These are phyloP conservation scores for Aureobasidium lini DNA, from an alignment of 2,329 filamentous ascomycete genomes.

Conservation along the genomic window DNA sequence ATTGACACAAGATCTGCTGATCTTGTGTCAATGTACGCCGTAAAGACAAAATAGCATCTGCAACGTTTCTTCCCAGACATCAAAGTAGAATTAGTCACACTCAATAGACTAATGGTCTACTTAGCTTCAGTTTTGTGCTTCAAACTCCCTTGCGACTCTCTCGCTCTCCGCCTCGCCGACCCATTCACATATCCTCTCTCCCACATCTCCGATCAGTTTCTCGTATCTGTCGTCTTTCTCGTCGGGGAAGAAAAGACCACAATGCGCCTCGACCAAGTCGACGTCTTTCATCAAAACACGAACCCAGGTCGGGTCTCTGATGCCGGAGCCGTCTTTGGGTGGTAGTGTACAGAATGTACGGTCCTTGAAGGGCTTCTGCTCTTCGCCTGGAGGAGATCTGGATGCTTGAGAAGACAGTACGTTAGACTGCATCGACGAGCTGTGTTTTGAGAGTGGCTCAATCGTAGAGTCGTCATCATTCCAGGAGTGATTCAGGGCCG, in stretches of 20 bases:
- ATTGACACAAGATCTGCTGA: background rate
- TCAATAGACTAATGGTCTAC: background rate
- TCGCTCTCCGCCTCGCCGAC: constrained; percentile 22
- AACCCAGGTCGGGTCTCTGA: constrained; percentile 65
- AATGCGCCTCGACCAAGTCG: constrained; percentile 81
- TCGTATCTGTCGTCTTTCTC: constrained; percentile 48
- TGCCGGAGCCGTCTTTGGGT: constrained; percentile 48
- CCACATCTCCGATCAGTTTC: constrained; percentile 30
- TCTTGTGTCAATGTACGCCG: background rate
- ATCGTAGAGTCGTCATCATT: constrained; percentile 10
- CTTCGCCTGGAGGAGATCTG: background rate
- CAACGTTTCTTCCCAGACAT: too few relatives aligned
- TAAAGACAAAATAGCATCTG: too few relatives aligned
- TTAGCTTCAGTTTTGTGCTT: background rate
- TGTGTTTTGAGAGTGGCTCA: background rate
- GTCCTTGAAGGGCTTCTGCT: constrained; percentile 41
- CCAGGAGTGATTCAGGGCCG: constrained; percentile 1
- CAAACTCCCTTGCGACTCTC: constrained; percentile 13
- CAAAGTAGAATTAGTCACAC: too few relatives aligned
- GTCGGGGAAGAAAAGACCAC: constrained; percentile 63
- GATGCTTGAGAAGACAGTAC: background rate
- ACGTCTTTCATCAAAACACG: constrained; percentile 73
- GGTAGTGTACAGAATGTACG: constrained; percentile 75
- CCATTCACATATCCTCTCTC: constrained; percentile 29
- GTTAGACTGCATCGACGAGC: constrained; percentile 3